Base-by-base conservation (phyloP, 805 yeast species). In the Teunomyces kruisii region DNA sequence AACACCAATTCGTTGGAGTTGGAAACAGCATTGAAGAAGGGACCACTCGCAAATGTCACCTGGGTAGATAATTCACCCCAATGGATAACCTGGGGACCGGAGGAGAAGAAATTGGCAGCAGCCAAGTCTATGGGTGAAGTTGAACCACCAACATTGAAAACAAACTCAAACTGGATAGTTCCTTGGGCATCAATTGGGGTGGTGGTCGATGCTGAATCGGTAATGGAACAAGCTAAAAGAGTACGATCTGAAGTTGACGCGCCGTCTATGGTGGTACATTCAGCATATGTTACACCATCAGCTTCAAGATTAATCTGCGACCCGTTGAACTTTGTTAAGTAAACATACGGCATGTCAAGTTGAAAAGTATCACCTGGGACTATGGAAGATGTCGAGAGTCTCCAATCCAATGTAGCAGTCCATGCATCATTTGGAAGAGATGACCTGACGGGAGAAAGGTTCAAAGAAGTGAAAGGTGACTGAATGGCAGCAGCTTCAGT, bases 81-180 rank as follows among this genome's bases (percentile, higher is more conserved):
- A 31, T 39, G 37, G 10, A 53, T 33, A 3, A 26, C 12, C n/a
- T 43, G 43, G 3, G 19, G 10, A 9, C 52, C 51, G 9, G 50
- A 15, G 12, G 14, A 22, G 17, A 48, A 35, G 16, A 26, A 19
- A 17, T 39, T 46, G 2, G 57, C 56, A 6, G 51, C 47, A 4
- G 31, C 22, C 14, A 51, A 32, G 24, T 55, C 58, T 2, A 47
- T 41, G 7, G 13, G 37, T 14, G 37, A 35, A 9, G 55, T 40
- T 5, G 59, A 54, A 1, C 55, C 58, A 10, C 59, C 59, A 31
- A 48, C 57, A 40, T 52, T 52, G 27, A 54, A 55, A 3, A 48
- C 44, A 39, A 54, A 54, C 27, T 49, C 56, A 39, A 52, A 55
- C 5, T 43, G 27, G 9, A 54, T n/a, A 1, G 41, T 30, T 10